Conservation (phyloP, 441 rosid species). For the Gossypium davidsonii region DNA sequence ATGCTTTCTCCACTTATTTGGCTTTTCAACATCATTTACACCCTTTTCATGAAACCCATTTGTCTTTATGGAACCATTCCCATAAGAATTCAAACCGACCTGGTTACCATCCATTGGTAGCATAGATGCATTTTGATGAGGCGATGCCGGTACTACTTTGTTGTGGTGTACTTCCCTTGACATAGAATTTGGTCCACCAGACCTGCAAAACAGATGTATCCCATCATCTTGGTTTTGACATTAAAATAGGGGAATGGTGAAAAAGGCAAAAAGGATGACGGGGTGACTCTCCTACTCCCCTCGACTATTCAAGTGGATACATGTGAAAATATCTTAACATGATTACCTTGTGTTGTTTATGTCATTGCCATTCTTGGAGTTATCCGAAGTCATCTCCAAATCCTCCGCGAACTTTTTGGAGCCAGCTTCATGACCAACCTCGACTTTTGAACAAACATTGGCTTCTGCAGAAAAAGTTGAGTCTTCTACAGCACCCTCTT, state of each 20-base stretch:
- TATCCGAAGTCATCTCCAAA: constrained; percentile 27
- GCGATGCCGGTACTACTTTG: constrained; percentile 59
- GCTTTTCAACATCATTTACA: constrained; percentile 20
- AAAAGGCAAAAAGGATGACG: not conserved
- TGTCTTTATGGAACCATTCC: constrained; percentile 21
- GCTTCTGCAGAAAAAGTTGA: constrained; percentile 16
- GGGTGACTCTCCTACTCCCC: not conserved
- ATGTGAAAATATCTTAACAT: not conserved
- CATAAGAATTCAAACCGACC: constrained; percentile 16
- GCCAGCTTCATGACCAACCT: constrained; percentile 27
- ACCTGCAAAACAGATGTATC: constrained; percentile 27
- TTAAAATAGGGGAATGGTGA: not conserved
- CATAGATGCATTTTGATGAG: constrained; percentile 26
- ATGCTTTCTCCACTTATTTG: constrained; percentile 16
- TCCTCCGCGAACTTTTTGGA: constrained; percentile 22
- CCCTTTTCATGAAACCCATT: constrained; percentile 22
- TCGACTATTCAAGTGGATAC: not conserved
- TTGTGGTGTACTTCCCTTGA: constrained; percentile 49
- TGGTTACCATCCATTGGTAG: constrained; percentile 22
- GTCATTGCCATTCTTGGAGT: constrained; percentile 31
- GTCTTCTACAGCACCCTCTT: constrained; percentile 23
- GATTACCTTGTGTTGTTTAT: constrained; percentile 34
- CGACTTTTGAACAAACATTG: constrained; percentile 24
- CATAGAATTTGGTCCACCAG: constrained; percentile 37
- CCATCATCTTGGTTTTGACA: not conserved